Base-by-base conservation (phyloP, 768 basidiomycete genomes). In the Heimioporus sp. region DNA sequence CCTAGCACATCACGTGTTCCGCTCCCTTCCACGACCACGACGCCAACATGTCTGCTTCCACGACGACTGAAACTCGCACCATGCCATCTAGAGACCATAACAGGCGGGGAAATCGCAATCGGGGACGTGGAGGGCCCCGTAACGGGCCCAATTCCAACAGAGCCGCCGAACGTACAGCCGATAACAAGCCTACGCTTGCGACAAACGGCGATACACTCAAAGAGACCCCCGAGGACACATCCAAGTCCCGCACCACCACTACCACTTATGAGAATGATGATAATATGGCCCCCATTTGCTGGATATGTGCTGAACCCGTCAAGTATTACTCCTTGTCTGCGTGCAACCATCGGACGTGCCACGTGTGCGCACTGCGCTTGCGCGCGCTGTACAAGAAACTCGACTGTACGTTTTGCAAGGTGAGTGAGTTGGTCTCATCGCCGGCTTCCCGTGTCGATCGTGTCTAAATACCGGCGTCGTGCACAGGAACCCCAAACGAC, bases 351-450 rank as follows among this genome's bases (percentile, higher is more conserved):
- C 77, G 90, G 46, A 98, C 92, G 4, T 98, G 96, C 75, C 94
- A 97, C 70, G 86, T 95, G 53, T 99, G 96, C 64, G 86, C 90
- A 0, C 71, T 98, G 46, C 82, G 96, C 8, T 70, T 98, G 28
- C 73, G 96, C 36, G 92, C 92, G 4, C 73, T 98, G 43, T 99
- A 97, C 77, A 98, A 98, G 76, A 95, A 90, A 68, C 75, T 72
- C 38, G 90, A 94, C 13, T 98, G 96, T 65, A 92, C 96, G 1
- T 97, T 97, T 68, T 99, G 96, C 79, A 98, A 98, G 81, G 92
- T 87, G 37, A 10, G 48, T 11, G 35, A 12, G 35, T 5, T 31
- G n/a, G 21, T 21, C n/a, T 32, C 34, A 3, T 9, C 10, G 6
- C 20, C 3, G 28, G 16, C 21, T 10, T 32, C 20, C 21, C 17